Evolutionary conservation across 176 grass and related monocot species (phyloP).

Genomic region (Carex scoparia): DNA sequence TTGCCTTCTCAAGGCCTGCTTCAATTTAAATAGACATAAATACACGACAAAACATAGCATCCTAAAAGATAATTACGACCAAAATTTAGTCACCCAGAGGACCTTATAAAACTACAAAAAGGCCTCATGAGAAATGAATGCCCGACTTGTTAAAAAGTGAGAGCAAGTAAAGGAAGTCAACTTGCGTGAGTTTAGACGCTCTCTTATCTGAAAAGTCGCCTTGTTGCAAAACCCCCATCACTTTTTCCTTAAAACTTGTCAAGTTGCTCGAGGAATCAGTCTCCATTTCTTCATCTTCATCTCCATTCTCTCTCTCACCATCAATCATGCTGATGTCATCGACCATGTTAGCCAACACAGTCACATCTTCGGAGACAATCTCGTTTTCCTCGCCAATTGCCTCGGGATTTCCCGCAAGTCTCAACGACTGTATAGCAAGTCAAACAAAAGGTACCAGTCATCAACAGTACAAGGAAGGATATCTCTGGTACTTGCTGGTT

Average conservation of each 20-base stretch:
- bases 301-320: slow-evolving; percentile 29
- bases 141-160: slow-evolving; percentile 90
- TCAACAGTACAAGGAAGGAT: not conserved
- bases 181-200: slow-evolving; percentile 71
- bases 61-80: not conserved
- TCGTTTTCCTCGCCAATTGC: slow-evolving; percentile 30
- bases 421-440: slow-evolving; percentile 54
- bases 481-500: not conserved
- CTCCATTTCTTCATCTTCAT: slow-evolving; percentile 79
- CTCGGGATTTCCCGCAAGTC: slow-evolving; percentile 35
- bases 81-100: not conserved
- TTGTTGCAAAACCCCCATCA: slow-evolving; percentile 71
- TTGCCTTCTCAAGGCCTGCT: not conserved
- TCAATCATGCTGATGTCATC: slow-evolving; percentile 67
- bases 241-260: slow-evolving; percentile 63
- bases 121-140: slow-evolving; percentile 78
- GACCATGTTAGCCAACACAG: slow-evolving; percentile 62
- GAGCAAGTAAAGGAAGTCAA: slow-evolving; percentile 89
- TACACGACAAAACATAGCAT: not conserved
- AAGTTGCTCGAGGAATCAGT: slow-evolving; percentile 33
- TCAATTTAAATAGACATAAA: not conserved
- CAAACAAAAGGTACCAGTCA: slow-evolving; percentile 1
- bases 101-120: slow-evolving; percentile 6
- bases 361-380: slow-evolving; percentile 46
- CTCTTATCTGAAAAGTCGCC: slow-evolving; percentile 97